Evolutionary conservation across 169 alveolate genomes (phyloP), one percentile per base, ranked within the genome.

Genomic region (Eimeria necatrix): DNA sequence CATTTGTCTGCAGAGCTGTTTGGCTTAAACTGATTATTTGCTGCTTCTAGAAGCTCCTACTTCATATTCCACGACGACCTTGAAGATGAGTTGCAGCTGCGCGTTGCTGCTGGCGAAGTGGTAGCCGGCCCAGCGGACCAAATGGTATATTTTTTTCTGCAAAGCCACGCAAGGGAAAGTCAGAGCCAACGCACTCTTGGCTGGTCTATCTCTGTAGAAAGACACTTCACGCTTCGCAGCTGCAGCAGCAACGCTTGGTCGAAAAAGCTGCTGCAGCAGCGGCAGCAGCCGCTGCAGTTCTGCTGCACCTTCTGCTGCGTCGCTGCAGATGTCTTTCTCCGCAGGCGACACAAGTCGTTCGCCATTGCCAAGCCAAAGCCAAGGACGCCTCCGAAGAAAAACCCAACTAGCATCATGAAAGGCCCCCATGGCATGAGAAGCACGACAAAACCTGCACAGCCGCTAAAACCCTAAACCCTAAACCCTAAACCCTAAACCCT

Each of bases 401-500:
- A 92, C 18, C 87, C 76, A 24, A 92, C n/a, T 16, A 92, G 78
- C 95, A 92, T 92, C 95, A 92, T 92, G 22, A 92, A 32, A 71
- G 95, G 95, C 24, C 95, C 95, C 95, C 95, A 92, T 12, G 95
- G 92, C 95, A 92, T 92, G 46, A 81, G 71, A 52, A 85, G 48
- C 51, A 92, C 92, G 70, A 81, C 61, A 22, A 60, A 24, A 24
- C 95, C 95, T 92, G 88, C 83, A 78, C 41, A 51, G 51, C 5
- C 68, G 68, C 68, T 14, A 14, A n/a, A 59, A n/a, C 22, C 18
- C 18, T 59, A n/a, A n/a, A n/a, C n/a, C n/a, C n/a, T n/a, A n/a
- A n/a, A n/a, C n/a, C n/a, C n/a, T n/a, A n/a, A n/a, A n/a, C n/a
- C n/a, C n/a, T n/a, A n/a, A n/a, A n/a, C n/a, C n/a, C n/a, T n/a